Evolutionary conservation across 768 basidiomycete species (phyloP).

Genomic region (Tricholoma hemisulphureum): DNA sequence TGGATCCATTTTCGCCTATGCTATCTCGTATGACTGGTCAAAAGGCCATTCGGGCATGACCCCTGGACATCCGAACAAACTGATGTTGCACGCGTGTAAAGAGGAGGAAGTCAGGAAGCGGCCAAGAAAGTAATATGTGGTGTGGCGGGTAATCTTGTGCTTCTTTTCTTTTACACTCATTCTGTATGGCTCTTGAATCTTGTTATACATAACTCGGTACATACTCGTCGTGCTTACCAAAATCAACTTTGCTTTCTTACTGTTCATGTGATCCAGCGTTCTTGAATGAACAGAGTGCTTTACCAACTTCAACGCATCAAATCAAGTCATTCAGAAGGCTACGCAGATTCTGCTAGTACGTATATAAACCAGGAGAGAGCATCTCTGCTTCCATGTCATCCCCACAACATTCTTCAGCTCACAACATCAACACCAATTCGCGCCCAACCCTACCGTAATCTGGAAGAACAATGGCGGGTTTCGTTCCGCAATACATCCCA

Average conservation of each 20-base stretch:
- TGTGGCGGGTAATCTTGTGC: neutral
- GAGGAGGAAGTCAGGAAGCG: conserved; percentile 79
- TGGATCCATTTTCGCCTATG: conserved; percentile 86
- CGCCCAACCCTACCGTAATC: neutral
- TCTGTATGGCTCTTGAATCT: neutral
- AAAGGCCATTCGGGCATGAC: conserved; percentile 86
- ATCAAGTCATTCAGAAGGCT: neutral
- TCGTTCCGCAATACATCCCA: neutral
- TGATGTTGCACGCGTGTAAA: conserved; percentile 79
- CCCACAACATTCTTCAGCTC: neutral
- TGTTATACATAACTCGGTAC: neutral
- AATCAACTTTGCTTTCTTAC: neutral
- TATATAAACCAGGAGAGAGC: neutral
- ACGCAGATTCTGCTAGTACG: neutral
- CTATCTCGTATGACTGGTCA: conserved; percentile 89
- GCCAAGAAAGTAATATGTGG: conserved; percentile 13
- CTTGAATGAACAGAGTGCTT: too few relatives aligned
- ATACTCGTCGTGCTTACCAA: neutral
- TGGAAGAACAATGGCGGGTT: neutral
- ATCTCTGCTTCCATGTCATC: neutral
- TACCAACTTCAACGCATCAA: too few relatives aligned
- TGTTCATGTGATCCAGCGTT: neutral
- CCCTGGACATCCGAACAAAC: conserved; percentile 63
- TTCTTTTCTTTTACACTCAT: neutral
- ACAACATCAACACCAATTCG: neutral